Conservation (phyloP, 2,329 filamentous ascomycete species). For the Aspergillus sp. region DNA sequence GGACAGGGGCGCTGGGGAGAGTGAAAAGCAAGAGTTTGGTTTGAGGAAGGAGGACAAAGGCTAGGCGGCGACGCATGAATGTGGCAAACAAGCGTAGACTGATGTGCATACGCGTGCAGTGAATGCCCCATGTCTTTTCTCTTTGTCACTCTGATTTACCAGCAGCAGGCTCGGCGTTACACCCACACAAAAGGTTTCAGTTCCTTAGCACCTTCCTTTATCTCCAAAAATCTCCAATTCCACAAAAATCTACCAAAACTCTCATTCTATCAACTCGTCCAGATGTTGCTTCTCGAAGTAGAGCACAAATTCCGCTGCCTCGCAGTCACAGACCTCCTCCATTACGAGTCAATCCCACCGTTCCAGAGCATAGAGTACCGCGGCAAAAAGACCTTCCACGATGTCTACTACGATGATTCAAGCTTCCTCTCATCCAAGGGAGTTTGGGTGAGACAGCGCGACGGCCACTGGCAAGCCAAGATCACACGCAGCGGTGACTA, state of each 20-base stretch:
- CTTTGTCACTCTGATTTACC: too few relatives aligned
- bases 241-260: neutral
- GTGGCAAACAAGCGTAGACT: too few relatives aligned
- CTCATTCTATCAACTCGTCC: neutral
- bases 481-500: conserved; percentile 1
- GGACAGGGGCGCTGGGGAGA: neutral
- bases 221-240: too few relatives aligned
- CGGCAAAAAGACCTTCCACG: conserved; percentile 1
- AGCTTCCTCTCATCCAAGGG: neutral
- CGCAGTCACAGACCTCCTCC: neutral
- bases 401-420: conserved; percentile 5
- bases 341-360: neutral
- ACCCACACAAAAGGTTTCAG: too few relatives aligned
- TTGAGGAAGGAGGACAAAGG: too few relatives aligned
- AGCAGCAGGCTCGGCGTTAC: too few relatives aligned
- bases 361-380: neutral
- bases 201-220: too few relatives aligned
- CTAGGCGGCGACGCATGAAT: too few relatives aligned
- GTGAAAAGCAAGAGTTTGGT: too few relatives aligned
- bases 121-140: too few relatives aligned
- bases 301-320: conserved; percentile 2
- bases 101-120: too few relatives aligned
- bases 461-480: conserved; percentile 5
- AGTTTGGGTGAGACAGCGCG: conserved; percentile 4
- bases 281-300: conserved; percentile 3